phyloP scores from a whole-genome alignment of 495 filamentous ascomycete genomes.

The Rostrohypoxylon terebratum region DNA sequence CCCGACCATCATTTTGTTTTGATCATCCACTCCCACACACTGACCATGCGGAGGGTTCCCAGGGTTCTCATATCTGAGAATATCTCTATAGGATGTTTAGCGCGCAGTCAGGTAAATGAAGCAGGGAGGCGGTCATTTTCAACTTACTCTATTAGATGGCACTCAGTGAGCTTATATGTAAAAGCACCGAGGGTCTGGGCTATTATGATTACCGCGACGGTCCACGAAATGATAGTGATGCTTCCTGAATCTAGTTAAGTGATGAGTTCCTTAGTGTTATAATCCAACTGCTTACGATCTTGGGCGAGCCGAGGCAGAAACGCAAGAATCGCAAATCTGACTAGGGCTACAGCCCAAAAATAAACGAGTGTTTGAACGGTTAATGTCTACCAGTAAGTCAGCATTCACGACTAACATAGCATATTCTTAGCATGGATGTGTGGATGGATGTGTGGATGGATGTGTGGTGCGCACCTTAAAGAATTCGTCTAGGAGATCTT shows the following conservation, averaged over 20 bases:
- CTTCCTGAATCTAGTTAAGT: constrained; percentile 23
- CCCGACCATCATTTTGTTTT: constrained; percentile 39
- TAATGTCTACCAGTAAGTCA: constrained; percentile 30
- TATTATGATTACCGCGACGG: constrained; percentile 26
- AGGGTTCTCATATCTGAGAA: constrained; percentile 33
- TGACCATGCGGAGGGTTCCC: constrained; percentile 20
- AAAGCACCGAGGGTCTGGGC: constrained; percentile 39
- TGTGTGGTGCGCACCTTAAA: constrained; percentile 34
- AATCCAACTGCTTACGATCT: constrained; percentile 39
- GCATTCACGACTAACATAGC: not conserved
- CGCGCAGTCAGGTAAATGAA: not conserved
- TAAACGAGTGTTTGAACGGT: constrained; percentile 46
- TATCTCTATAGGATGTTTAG: constrained; percentile 23
- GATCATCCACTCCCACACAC: constrained; percentile 21
- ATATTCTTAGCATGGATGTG: not conserved
- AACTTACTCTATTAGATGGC: constrained; percentile 39
- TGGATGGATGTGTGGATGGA: too few species aligned
- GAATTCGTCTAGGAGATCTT: constrained; percentile 30
- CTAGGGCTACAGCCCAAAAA: constrained; percentile 44
- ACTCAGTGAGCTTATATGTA: constrained; percentile 43
- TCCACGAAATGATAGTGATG: constrained; percentile 31
- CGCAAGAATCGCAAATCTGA: constrained; percentile 47
- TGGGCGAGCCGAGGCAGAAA: constrained; percentile 48
- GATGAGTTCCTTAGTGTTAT: too few species aligned
- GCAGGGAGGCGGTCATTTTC: not conserved